phyloP scores from a whole-genome alignment of 495 filamentous ascomycete species.

The Trichoderma orchidacearum region DNA sequence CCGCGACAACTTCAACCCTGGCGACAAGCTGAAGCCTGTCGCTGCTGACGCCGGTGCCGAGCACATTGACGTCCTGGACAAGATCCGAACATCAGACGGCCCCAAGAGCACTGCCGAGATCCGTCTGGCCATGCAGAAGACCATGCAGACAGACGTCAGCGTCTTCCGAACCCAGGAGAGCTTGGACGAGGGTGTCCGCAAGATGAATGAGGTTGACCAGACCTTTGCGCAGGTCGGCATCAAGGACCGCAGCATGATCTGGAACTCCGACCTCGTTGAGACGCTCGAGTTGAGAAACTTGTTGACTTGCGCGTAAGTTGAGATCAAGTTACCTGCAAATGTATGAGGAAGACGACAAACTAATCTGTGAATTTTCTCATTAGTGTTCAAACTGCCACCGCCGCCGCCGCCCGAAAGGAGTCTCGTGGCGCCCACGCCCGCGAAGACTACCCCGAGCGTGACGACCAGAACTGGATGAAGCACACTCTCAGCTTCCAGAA shows the following conservation, averaged over 20 bases:
- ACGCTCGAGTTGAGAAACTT: constrained; percentile 87
- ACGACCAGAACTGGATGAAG: constrained; percentile 97
- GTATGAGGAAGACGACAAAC: constrained; percentile 2
- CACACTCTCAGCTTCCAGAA: constrained; percentile 92
- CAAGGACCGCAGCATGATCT: constrained; percentile 98
- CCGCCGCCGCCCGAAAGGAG: constrained; percentile 83
- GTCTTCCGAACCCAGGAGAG: constrained; percentile 94
- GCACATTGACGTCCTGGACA: constrained; percentile 75
- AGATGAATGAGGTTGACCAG: constrained; percentile 68
- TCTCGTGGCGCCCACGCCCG: constrained; percentile 88
- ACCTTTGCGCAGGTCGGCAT: constrained; percentile 71
- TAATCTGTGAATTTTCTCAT: constrained; percentile 9
- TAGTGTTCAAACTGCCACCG: constrained; percentile 69
- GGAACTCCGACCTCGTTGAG: constrained; percentile 96
- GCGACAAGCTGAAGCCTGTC: constrained; percentile 59
- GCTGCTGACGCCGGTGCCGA: constrained; percentile 74
- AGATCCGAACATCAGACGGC: constrained; percentile 67
- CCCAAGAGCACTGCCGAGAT: constrained; percentile 78
- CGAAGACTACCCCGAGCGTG: constrained; percentile 87
- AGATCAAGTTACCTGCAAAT: neutral
- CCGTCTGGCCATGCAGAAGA: constrained; percentile 88
- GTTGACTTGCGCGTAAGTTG: constrained; percentile 79
- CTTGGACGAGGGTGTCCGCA: constrained; percentile 69
- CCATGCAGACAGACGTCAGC: constrained; percentile 92
- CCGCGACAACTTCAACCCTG: constrained; percentile 75